A percentile compares a stretch with the other conserved stretches of the same genome.
These are phyloP conservation scores for Pestalotiopsis sp. DNA, from an alignment of 2,329 filamentous ascomycete genomes.

Conservation along the genomic window DNA sequence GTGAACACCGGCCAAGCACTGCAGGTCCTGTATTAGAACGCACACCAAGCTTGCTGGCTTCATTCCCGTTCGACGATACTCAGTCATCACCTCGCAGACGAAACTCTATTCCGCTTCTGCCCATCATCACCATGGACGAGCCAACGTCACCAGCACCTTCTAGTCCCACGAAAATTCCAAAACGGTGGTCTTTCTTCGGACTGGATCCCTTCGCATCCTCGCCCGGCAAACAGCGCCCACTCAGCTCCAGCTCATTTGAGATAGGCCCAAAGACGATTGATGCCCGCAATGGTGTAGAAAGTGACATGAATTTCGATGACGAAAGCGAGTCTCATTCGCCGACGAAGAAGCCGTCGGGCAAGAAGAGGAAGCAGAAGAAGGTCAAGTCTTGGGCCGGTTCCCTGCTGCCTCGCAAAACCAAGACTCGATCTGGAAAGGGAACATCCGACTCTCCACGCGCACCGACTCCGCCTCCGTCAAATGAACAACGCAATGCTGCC, in stretches of 20 bases:
- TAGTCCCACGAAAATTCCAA: constrained; percentile 54
- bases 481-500: constrained; percentile 32
- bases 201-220: constrained; percentile 58
- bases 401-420: constrained; percentile 66
- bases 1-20: constrained; percentile 65
- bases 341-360: constrained; percentile 38
- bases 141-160: constrained; percentile 39
- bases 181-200: constrained; percentile 65
- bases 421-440: constrained; percentile 47
- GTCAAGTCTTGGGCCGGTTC: constrained; percentile 75
- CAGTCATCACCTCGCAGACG: constrained; percentile 50
- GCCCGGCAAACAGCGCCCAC: constrained; percentile 49
- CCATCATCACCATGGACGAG: constrained; percentile 40
- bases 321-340: constrained; percentile 21
- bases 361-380: constrained; percentile 67
- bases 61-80: constrained; percentile 26
- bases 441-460: constrained; percentile 43
- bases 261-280: constrained; percentile 33
- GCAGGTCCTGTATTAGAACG: constrained; percentile 71
- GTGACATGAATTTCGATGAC: constrained; percentile 30
- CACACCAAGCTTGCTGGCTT: constrained; percentile 37
- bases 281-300: neutral
- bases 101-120: constrained; percentile 62
- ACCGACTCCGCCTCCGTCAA: constrained; percentile 48
- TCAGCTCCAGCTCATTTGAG: constrained; percentile 50